phyloP scores from a whole-genome alignment of 1,284 basidiomycete genomes.

The Tranzscheliella williamsii region DNA sequence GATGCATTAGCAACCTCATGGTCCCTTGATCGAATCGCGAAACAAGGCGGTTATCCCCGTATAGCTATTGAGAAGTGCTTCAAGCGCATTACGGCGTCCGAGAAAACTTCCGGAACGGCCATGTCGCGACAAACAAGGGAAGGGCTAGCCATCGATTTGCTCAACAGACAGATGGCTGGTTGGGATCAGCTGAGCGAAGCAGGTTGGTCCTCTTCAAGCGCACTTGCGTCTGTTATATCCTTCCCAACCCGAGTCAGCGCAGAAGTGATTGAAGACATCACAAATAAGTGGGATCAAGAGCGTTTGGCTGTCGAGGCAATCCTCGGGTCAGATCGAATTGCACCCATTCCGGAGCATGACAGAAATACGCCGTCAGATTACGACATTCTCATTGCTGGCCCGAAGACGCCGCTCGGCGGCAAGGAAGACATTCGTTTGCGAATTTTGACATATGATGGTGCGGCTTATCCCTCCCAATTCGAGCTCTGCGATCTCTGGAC shows the following conservation, averaged over 20 bases:
- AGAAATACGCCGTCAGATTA: slow-evolving; percentile 57
- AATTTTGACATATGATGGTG: slow-evolving; percentile 68
- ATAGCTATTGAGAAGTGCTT: slow-evolving; percentile 71
- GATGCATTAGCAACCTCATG: slow-evolving; percentile 71
- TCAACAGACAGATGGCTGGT: slow-evolving; percentile 27
- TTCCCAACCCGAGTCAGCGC: slow-evolving; percentile 4
- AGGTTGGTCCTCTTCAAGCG: slow-evolving; percentile 20
- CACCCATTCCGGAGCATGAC: slow-evolving; percentile 42
- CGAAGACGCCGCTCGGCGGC: slow-evolving; percentile 20
- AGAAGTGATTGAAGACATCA: slow-evolving; percentile 49
- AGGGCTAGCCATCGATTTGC: slow-evolving; percentile 38
- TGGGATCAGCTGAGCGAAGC: slow-evolving; percentile 12
- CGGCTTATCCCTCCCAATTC: slow-evolving; percentile 59
- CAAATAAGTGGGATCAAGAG: slow-evolving; percentile 69
- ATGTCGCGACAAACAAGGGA: slow-evolving; percentile 13
- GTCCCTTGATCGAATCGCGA: slow-evolving; percentile 79
- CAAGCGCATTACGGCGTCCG: slow-evolving; percentile 8
- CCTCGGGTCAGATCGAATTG: slow-evolving; percentile 61
- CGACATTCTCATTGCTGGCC: slow-evolving; percentile 55
- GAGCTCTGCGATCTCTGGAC: slow-evolving; percentile 42
- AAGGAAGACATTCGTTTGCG: slow-evolving; percentile 69
- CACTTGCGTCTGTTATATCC: slow-evolving; percentile 9
- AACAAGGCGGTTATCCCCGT: slow-evolving; percentile 80
- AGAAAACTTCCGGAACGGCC: slow-evolving; percentile 1
- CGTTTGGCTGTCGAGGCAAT: slow-evolving; percentile 69